Percentiles rank a stretch among this genome's conserved stretches.
Evolutionary conservation across 2,329 filamentous ascomycete genomes (phyloP).

Genomic region (Metarhizium robertsii): DNA sequence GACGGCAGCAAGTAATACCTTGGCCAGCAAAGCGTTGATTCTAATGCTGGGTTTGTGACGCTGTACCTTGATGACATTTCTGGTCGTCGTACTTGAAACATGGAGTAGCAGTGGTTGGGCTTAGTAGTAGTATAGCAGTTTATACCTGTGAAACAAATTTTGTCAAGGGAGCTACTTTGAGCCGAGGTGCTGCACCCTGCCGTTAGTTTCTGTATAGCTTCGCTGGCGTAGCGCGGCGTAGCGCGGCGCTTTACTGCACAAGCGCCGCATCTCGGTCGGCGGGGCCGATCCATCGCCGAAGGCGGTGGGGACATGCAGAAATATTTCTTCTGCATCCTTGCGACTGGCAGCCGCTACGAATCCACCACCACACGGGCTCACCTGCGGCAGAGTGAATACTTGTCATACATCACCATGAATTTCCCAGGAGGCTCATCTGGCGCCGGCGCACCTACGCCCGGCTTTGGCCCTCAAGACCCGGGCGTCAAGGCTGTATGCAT

Average conservation of each 20-base stretch:
- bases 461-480: conserved; percentile 35
- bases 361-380: background rate
- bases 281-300: conserved; percentile 6
- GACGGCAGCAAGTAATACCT: too few species aligned
- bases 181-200: background rate
- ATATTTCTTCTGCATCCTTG: conserved; percentile 19
- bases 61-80: too few species aligned
- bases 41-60: too few species aligned
- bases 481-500: conserved; percentile 39
- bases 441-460: conserved; percentile 14
- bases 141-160: background rate
- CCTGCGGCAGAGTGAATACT: background rate
- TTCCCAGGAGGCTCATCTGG: conserved; percentile 24
- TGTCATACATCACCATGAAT: conserved; percentile 23
- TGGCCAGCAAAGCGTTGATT: too few species aligned
- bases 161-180: background rate
- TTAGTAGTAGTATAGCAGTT: background rate
- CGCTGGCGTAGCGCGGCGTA: too few species aligned
- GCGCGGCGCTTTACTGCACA: background rate
- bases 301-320: conserved; percentile 33
- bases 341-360: background rate
- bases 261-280: background rate
- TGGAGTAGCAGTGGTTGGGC: background rate
- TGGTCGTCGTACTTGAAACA: background rate
- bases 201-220: too few species aligned